These are phyloP conservation scores for Sordariomycetes sp. DNA, from an alignment of 2,329 filamentous ascomycete genomes.

Conservation along the genomic window DNA sequence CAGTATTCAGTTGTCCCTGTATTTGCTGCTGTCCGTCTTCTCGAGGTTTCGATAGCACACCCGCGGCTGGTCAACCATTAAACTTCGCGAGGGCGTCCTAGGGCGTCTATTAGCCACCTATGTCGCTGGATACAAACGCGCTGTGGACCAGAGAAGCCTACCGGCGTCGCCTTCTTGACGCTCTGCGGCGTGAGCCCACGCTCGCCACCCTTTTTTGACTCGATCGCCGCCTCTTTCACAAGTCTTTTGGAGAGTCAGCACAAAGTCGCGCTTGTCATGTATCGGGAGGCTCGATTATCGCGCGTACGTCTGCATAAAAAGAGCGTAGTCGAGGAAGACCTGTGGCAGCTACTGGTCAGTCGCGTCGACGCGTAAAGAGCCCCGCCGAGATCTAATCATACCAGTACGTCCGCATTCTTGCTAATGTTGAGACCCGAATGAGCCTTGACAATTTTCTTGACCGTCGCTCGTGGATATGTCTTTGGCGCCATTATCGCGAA, in stretches of 20 bases:
- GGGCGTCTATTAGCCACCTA: neutral
- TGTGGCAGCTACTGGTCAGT: conserved; percentile 20
- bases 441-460: conserved; percentile 84
- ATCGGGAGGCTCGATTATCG: neutral
- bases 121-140: neutral
- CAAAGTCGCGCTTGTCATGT: neutral
- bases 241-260: conserved; percentile 35
- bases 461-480: conserved; percentile 68
- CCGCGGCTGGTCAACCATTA: conserved; percentile 39
- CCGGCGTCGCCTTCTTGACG: conserved; percentile 65
- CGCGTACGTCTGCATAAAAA: conserved; percentile 59
- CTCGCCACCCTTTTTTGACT: conserved; percentile 62
- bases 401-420: conserved; percentile 78
- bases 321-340: conserved; percentile 75
- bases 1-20: neutral
- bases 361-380: conserved; percentile 12
- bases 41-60: neutral
- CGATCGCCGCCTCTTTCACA: conserved; percentile 67
- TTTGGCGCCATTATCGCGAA: conserved; percentile 44
- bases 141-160: conserved; percentile 23
- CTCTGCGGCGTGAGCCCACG: conserved; percentile 61
- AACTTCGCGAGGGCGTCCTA: conserved; percentile 56
- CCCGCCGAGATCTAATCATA: conserved; percentile 18
- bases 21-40: neutral
- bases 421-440: conserved; percentile 69